Conservation (phyloP, 2,329 filamentous ascomycete species). For the Hypoxylon sp. region DNA sequence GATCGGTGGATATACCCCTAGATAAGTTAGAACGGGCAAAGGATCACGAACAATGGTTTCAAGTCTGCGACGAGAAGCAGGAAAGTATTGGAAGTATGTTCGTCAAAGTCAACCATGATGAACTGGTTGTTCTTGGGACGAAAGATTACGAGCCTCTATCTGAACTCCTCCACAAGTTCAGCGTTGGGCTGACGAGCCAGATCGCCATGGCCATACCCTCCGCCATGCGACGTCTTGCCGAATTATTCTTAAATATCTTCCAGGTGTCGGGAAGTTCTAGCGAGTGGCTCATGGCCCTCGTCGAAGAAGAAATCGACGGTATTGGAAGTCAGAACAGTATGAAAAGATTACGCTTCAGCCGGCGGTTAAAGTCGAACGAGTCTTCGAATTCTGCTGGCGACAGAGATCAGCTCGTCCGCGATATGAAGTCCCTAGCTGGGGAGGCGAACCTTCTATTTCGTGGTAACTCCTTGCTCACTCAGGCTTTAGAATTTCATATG, state of each 20-base stretch:
- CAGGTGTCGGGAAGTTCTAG: conserved; percentile 88
- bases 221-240: conserved; percentile 84
- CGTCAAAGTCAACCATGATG: conserved; percentile 85
- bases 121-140: conserved; percentile 89
- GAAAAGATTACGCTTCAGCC: conserved; percentile 80
- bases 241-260: conserved; percentile 92
- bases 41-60: conserved; percentile 90
- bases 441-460: conserved; percentile 96
- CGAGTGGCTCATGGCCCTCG: conserved; percentile 93
- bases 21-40: conserved; percentile 83
- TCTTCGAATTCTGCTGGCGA: conserved; percentile 74
- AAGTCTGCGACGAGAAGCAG: conserved; percentile 81
- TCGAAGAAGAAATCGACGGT: conserved; percentile 97
- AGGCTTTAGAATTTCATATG: conserved; percentile 96
- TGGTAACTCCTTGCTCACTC: conserved; percentile 93
- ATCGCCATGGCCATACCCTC: conserved; percentile 84
- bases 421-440: conserved; percentile 84
- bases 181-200: conserved; percentile 85
- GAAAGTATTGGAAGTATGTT: conserved; percentile 87
- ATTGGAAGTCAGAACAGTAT: conserved; percentile 85
- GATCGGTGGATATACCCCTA: conserved; percentile 85
- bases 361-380: conserved; percentile 79
- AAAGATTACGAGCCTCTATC: conserved; percentile 88
- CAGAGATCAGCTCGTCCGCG: conserved; percentile 79
- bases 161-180: conserved; percentile 87